A percentile compares a stretch with the other conserved stretches of the same genome.
These are phyloP conservation scores for Chlamydomonas applanata DNA, from an alignment of 139 green algal genomes.

Conservation along the genomic window DNA sequence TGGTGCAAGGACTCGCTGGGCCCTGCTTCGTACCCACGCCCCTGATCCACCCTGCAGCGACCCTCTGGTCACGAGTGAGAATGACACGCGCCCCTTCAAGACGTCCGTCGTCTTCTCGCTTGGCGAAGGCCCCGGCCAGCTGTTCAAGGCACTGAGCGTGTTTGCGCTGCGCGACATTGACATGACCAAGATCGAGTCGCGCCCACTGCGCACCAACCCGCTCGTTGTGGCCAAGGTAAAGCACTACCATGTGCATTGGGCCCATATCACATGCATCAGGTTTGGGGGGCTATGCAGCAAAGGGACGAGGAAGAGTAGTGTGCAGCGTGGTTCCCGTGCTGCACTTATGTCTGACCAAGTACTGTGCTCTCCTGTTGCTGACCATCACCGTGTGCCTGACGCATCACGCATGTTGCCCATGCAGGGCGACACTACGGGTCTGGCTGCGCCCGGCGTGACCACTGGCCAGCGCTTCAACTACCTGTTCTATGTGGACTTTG, in stretches of 20 bases:
- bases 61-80: slow-evolving; percentile 64
- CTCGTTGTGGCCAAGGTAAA: slow-evolving; percentile 39
- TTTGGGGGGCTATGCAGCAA: too few species aligned
- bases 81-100: slow-evolving; percentile 63
- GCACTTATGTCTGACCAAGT: too few species aligned
- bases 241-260: too few species aligned
- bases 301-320: too few species aligned
- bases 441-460: neutral
- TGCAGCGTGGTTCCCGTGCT: too few species aligned
- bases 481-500: slow-evolving; percentile 97
- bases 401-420: too few species aligned
- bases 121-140: slow-evolving; percentile 77
- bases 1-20: too few species aligned
- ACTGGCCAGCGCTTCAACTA: slow-evolving; percentile 85
- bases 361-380: too few species aligned
- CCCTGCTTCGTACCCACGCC: neutral
- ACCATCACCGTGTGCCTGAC: too few species aligned
- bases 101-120: slow-evolving; percentile 92
- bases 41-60: slow-evolving; percentile 58
- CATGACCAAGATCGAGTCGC: slow-evolving; percentile 88
- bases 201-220: slow-evolving; percentile 79
- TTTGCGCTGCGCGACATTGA: slow-evolving; percentile 97
- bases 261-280: too few species aligned
- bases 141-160: slow-evolving; percentile 96
- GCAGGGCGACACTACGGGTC: too few species aligned